These are phyloP conservation scores for Aeminium ludgeri DNA, from an alignment of 495 filamentous ascomycete species.

Conservation along the genomic window DNA sequence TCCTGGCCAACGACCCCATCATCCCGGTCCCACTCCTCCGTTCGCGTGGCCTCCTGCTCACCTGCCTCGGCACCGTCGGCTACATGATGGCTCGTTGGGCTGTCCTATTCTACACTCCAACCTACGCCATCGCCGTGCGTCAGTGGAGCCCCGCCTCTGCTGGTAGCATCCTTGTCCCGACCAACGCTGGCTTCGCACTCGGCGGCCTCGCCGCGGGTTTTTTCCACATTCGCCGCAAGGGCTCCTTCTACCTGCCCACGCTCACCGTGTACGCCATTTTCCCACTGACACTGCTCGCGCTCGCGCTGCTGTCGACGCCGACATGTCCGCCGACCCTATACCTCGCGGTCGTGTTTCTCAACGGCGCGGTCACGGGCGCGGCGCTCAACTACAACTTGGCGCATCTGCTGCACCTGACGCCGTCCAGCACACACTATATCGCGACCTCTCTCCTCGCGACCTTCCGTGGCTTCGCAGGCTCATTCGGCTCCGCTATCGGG, in stretches of 20 bases:
- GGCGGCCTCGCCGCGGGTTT: conserved; percentile 54
- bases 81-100: conserved; percentile 64
- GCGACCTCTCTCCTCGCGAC: conserved; percentile 53
- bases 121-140: conserved; percentile 54
- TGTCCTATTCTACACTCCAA: conserved; percentile 61
- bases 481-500: conserved; percentile 59
- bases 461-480: conserved; percentile 57
- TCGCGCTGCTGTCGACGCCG: conserved; percentile 36
- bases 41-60: conserved; percentile 46
- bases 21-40: conserved; percentile 48
- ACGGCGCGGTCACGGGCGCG: conserved; percentile 53
- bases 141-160: conserved; percentile 47
- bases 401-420: conserved; percentile 54
- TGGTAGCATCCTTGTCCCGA: conserved; percentile 56
- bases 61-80: conserved; percentile 48
- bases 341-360: conserved; percentile 39
- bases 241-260: conserved; percentile 47
- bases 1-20: conserved; percentile 44
- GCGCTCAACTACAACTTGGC: conserved; percentile 61
- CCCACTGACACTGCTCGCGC: conserved; percentile 30
- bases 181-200: conserved; percentile 54
- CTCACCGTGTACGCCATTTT: conserved; percentile 39
- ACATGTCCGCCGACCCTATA: conserved; percentile 31
- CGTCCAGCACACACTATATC: conserved; percentile 46
- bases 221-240: conserved; percentile 49